Conservation (phyloP, 2,329 filamentous ascomycete species). For the Fusarium coffeatum region DNA sequence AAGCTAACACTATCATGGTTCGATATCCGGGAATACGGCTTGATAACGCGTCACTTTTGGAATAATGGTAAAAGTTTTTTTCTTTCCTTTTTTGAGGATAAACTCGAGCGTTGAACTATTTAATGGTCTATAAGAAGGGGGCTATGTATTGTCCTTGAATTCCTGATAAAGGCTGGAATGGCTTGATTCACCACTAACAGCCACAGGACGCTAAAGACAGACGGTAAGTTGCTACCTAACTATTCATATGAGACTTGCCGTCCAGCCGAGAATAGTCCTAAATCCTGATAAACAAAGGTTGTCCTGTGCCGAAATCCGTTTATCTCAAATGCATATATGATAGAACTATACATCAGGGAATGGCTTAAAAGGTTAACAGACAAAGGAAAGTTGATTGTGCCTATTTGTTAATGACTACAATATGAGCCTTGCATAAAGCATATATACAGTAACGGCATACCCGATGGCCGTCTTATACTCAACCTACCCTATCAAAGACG, state of each 20-base stretch:
- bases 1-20: conserved; percentile 16
- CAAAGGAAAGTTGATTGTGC: too few relatives aligned
- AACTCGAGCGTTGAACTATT: neutral
- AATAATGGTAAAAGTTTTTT: neutral
- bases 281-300: neutral
- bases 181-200: neutral
- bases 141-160: neutral
- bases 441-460: neutral
- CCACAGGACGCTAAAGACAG: conserved; percentile 12
- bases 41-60: conserved; percentile 17
- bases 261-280: conserved; percentile 9
- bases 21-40: conserved; percentile 16
- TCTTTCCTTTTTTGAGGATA: neutral
- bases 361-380: neutral
- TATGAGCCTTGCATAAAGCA: neutral
- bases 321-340: neutral
- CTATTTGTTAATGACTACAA: neutral
- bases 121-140: neutral
- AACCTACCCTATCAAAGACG: neutral
- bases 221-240: neutral
- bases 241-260: conserved; percentile 14
- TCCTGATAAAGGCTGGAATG: neutral
- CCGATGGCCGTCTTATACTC: neutral
- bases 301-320: conserved; percentile 1
- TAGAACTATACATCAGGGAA: neutral